Percentiles rank a stretch among this genome's conserved stretches.
Evolutionary conservation across 768 basidiomycete genomes (phyloP).

Genomic region (Neoboletus magnificus): DNA sequence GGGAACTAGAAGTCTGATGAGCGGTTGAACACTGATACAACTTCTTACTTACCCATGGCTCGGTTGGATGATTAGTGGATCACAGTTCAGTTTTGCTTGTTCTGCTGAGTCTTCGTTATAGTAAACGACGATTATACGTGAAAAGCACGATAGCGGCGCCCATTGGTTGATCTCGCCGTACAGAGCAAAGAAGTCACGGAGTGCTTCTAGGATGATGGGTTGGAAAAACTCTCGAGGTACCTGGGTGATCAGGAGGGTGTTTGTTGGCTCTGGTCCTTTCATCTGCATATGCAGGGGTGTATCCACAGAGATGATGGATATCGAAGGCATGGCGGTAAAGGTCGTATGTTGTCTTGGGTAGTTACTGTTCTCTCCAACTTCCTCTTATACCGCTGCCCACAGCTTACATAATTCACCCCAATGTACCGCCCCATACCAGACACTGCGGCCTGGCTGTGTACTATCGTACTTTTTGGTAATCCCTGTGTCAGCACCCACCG

Average conservation of each 20-base stretch:
- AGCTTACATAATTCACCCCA: constrained; percentile 21
- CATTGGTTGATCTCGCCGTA: constrained; percentile 88
- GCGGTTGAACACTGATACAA: neutral
- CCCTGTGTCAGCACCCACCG: constrained; percentile 9
- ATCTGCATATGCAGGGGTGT: neutral
- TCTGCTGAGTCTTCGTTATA: constrained; percentile 60
- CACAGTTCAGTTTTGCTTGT: constrained; percentile 60
- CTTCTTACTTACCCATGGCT: constrained; percentile 45
- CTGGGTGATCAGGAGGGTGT: constrained; percentile 79
- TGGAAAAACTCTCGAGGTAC: constrained; percentile 79
- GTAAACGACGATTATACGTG: constrained; percentile 81
- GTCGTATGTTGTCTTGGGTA: neutral
- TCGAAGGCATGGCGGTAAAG: constrained; percentile 22
- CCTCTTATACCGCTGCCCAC: constrained; percentile 3
- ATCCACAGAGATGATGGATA: constrained; percentile 26
- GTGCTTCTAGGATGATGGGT: constrained; percentile 58
- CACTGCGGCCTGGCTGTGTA: constrained; percentile 21
- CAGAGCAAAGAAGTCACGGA: constrained; percentile 66
- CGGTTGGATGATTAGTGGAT: constrained; percentile 59
- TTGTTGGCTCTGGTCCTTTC: constrained; percentile 45
- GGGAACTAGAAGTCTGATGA: constrained; percentile 36
- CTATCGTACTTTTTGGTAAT: constrained; percentile 2
- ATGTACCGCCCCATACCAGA: constrained; percentile 2
- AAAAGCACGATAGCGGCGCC: constrained; percentile 82
- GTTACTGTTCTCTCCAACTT: neutral